Evolutionary conservation across 2,329 filamentous ascomycete genomes (phyloP).

Genomic region (Myriosclerotinia duriaeana): DNA sequence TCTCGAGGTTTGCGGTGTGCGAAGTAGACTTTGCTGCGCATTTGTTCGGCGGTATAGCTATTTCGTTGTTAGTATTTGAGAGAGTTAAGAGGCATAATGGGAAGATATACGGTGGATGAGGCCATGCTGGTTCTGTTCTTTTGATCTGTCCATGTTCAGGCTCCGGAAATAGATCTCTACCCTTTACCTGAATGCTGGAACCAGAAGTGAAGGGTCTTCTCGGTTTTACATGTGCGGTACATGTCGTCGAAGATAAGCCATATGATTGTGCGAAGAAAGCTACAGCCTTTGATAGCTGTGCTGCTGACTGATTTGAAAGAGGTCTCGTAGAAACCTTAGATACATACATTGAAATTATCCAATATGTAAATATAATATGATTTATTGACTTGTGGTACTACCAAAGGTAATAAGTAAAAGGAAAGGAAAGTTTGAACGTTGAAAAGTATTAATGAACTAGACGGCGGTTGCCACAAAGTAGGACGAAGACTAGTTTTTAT

Average conservation of each 20-base stretch:
- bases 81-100: not conserved
- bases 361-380: constrained; percentile 6
- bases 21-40: constrained; percentile 66
- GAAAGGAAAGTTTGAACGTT: not conserved
- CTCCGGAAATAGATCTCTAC: constrained; percentile 38
- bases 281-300: constrained; percentile 36
- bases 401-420: not conserved
- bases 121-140: constrained; percentile 65
- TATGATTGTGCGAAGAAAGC: constrained; percentile 33
- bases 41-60: constrained; percentile 75
- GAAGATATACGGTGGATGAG: constrained; percentile 41
- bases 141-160: constrained; percentile 48
- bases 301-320: constrained; percentile 33
- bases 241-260: constrained; percentile 25
- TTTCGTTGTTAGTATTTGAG: constrained; percentile 7
- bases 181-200: constrained; percentile 31
- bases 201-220: constrained; percentile 37
- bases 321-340: constrained; percentile 34
- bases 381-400: not conserved
- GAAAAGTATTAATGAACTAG: not conserved
- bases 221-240: constrained; percentile 26
- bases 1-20: constrained; percentile 74
- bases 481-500: constrained; percentile 6
- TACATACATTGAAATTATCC: constrained; percentile 34
- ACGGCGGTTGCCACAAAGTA: not conserved